Conservation (phyloP, 495 filamentous ascomycete genomes). For the Stereocaulon alpinum region DNA sequence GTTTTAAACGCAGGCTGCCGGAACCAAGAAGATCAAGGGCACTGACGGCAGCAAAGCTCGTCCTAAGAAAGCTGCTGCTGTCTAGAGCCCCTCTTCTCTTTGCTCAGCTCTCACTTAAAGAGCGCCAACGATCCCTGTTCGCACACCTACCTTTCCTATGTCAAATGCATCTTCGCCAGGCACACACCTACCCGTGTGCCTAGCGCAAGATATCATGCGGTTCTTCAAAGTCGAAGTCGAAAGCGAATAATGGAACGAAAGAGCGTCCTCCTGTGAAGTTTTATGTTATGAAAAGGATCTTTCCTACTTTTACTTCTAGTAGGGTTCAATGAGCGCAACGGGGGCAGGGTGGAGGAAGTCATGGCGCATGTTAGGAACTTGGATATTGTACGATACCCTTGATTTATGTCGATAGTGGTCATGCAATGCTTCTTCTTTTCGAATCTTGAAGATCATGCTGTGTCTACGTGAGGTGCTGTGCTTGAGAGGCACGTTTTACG, state of each 20-base stretch:
- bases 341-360: neutral
- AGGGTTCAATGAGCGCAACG: neutral
- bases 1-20: slow-evolving; percentile 24
- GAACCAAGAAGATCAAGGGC: slow-evolving; percentile 31
- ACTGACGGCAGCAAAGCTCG: slow-evolving; percentile 25
- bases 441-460: neutral
- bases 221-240: neutral
- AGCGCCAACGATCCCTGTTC: slow-evolving; percentile 1
- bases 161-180: neutral
- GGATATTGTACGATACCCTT: slow-evolving; percentile 16
- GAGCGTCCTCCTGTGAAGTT: too few relatives aligned
- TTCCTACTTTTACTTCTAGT: neutral
- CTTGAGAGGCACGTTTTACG: neutral
- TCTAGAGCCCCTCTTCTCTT: neutral
- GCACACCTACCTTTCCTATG: slow-evolving; percentile 1
- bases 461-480: neutral
- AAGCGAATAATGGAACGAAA: neutral
- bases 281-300: neutral
- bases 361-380: neutral
- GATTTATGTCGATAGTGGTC: slow-evolving; percentile 6
- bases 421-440: neutral
- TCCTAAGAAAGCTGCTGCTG: slow-evolving; percentile 14
- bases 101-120: neutral
- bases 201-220: neutral
- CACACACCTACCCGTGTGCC: neutral